Evolutionary conservation across 805 yeast species (phyloP).

Genomic region (Metschnikowia peoriensis): DNA sequence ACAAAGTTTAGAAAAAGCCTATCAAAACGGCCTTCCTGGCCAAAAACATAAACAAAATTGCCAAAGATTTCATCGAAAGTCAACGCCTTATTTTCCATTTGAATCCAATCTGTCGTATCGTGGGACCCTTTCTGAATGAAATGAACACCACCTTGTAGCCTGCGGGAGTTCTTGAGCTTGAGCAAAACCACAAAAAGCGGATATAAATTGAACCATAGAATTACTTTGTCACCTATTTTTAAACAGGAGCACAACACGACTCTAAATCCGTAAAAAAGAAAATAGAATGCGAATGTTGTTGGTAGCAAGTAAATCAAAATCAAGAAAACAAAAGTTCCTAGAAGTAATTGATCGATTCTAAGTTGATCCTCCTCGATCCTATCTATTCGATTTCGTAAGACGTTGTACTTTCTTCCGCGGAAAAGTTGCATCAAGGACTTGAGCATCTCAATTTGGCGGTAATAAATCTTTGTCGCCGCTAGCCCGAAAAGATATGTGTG

Average conservation of each 20-base stretch:
- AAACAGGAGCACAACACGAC: constrained; percentile 47
- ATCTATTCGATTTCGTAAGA: constrained; percentile 82
- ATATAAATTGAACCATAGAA: constrained; percentile 73
- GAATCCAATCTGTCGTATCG: constrained; percentile 24
- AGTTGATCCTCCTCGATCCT: constrained; percentile 57
- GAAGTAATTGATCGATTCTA: constrained; percentile 78
- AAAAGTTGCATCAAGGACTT: constrained; percentile 78
- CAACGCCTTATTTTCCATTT: constrained; percentile 37
- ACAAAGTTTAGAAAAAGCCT: constrained; percentile 15
- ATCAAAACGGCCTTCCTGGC: constrained; percentile 17
- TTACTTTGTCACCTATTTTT: constrained; percentile 54
- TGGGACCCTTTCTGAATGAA: constrained; percentile 24
- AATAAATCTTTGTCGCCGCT: constrained; percentile 75
- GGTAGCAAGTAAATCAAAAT: constrained; percentile 77
- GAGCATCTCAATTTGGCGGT: constrained; percentile 67
- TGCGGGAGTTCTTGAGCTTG: constrained; percentile 72
- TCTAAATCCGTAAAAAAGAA: constrained; percentile 64
- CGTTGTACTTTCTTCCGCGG: constrained; percentile 85
- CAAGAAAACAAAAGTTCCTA: constrained; percentile 88
- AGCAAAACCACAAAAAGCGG: constrained; percentile 83
- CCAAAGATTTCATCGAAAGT: constrained; percentile 34
- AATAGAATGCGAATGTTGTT: constrained; percentile 81
- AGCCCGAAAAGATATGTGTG: constrained; percentile 77
- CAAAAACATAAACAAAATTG: constrained; percentile 24
- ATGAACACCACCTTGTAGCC: constrained; percentile 53